Conservation (phyloP, 768 basidiomycete genomes). For the Auriscalpium microsporum region DNA sequence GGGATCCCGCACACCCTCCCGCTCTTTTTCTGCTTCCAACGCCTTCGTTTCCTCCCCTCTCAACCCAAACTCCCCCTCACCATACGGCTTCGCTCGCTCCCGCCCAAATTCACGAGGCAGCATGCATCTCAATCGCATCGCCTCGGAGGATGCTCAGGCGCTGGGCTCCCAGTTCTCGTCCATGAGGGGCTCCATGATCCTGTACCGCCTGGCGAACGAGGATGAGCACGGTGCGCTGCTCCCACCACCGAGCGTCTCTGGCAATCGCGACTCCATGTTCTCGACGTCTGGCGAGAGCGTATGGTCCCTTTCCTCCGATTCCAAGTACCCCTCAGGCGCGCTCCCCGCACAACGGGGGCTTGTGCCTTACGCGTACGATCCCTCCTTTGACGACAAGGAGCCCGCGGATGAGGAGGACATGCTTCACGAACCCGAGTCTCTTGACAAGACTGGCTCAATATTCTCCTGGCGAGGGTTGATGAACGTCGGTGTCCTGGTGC, state of each 20-base stretch:
- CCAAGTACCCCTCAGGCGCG: constrained; percentile 53
- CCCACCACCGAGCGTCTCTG: constrained; percentile 23
- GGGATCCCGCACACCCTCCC: constrained; percentile 16
- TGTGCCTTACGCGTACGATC: constrained; percentile 67
- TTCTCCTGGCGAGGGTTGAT: constrained; percentile 42
- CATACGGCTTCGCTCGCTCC: constrained; percentile 25
- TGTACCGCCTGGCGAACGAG: constrained; percentile 49
- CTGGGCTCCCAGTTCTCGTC: constrained; percentile 24
- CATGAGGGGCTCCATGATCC: constrained; percentile 50
- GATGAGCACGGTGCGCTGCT: constrained; percentile 24
- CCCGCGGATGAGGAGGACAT: constrained; percentile 66
- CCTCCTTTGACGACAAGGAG: constrained; percentile 44
- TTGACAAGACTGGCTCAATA: constrained; percentile 29
- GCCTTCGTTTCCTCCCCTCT: constrained; percentile 45
- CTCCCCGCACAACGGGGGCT: constrained; percentile 28
- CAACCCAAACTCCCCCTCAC: constrained; percentile 33
- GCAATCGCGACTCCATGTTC: constrained; percentile 34
- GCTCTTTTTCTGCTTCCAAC: constrained; percentile 18
- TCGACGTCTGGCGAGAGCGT: constrained; percentile 47
- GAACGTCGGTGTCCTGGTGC: constrained; percentile 62
- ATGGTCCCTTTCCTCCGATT: constrained; percentile 42
- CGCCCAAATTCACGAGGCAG: constrained; percentile 33
- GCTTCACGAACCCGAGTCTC: constrained; percentile 51
- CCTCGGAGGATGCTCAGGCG: constrained; percentile 37
- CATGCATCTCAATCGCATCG: constrained; percentile 33